Base-by-base conservation (phyloP, 176 grass and related monocot species). In the Cenchrus americanus region DNA sequence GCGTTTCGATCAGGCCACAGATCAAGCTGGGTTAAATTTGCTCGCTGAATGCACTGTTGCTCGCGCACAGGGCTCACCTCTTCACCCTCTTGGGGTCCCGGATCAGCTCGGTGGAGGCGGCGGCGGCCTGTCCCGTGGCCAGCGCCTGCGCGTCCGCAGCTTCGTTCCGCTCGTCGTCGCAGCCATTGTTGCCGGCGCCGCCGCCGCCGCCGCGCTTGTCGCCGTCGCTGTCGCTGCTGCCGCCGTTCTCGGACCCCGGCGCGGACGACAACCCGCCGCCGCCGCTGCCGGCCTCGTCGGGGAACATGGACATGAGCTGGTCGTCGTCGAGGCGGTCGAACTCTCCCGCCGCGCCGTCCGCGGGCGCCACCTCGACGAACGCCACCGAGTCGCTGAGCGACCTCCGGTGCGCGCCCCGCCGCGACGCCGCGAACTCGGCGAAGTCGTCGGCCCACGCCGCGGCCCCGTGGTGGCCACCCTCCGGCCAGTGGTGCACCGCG, bases 261-360 rank as follows among this genome's bases (percentile, higher is more conserved):
- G 89, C 88, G 18, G 52, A 81, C 2, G 52, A 81, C 2, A 12
- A 55, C 2, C 79, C 77, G 15, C 77, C 79, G 15, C 77, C 79
- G 8, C 72, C 77, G 13, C 74, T 79, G 2, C 58, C 79, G 11
- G 51, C 82, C 23, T 86, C 91, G 73, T 99, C 96, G 15, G 93
- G 89, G 85, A 99, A 99, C 93, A 99, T 99, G 81, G 93, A 96
- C 89, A 96, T 90, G 87, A 99, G 93, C 83, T 96, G 96, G 74
- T 99, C 93, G 48, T 99, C 96, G 24, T 99, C 96, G 24, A 99
- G 91, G 41, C 91, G 44, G 83, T 99, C 96, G 73, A 99, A 99
- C 58, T 95, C 96, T 0, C 83, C 83, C 0, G 74, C 10, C 10
- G 15, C 59, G 77, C 78, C 85, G 51, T 76, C 82, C 19, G 30